These are phyloP conservation scores for Physcia stellaris DNA, from an alignment of 495 filamentous ascomycete genomes.

Conservation along the genomic window DNA sequence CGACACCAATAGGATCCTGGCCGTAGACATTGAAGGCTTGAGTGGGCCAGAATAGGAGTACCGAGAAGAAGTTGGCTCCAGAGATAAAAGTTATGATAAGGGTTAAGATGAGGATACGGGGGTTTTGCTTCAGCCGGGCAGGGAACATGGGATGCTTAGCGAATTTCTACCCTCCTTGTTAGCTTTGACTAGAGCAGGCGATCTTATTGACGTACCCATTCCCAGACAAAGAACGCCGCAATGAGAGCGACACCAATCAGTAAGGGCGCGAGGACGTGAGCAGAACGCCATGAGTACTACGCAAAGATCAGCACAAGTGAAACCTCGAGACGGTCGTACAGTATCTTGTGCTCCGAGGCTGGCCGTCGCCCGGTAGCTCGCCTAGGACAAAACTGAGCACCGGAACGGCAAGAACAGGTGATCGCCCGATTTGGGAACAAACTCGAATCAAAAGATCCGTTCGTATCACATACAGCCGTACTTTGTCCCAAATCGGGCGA, in stretches of 20 bases:
- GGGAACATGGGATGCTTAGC: constrained; percentile 57
- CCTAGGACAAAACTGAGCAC: too few relatives aligned
- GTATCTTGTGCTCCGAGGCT: too few relatives aligned
- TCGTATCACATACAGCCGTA: too few relatives aligned
- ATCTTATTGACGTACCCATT: constrained; percentile 20
- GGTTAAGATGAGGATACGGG: constrained; percentile 47
- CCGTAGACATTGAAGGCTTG: constrained; percentile 65
- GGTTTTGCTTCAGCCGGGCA: constrained; percentile 43
- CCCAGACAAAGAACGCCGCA: constrained; percentile 45
- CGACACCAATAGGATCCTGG: constrained; percentile 52
- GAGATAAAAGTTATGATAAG: constrained; percentile 61
- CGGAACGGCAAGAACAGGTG: too few relatives aligned
- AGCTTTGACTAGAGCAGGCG: neutral
- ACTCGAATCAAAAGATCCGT: too few relatives aligned
- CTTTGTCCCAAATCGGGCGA: too few relatives aligned
- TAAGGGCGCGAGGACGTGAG: constrained; percentile 45
- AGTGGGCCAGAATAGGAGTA: constrained; percentile 61
- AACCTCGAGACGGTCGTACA: too few relatives aligned
- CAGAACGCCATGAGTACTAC: constrained; percentile 46
- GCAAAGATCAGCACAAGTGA: too few relatives aligned
- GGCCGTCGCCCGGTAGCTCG: too few relatives aligned
- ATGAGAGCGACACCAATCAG: constrained; percentile 41
- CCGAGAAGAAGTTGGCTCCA: constrained; percentile 63
- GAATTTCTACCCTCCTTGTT: constrained; percentile 21
- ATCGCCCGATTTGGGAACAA: too few relatives aligned